Conservation (phyloP, 169 alveolate species). For the Hepatocystis sp. region DNA sequence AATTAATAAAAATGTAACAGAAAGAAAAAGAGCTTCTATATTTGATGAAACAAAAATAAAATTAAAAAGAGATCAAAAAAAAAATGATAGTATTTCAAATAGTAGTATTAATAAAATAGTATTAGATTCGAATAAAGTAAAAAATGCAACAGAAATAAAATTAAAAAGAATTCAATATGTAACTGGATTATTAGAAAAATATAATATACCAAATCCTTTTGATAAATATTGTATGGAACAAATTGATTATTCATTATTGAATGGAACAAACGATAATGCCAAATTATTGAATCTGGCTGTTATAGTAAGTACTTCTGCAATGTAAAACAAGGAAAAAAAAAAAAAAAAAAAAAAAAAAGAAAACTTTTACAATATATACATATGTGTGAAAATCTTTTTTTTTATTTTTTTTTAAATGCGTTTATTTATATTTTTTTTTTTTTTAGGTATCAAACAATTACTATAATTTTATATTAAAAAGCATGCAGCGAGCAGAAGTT, state of each 20-base stretch:
- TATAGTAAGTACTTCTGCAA: slow-evolving; percentile 34
- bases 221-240: slow-evolving; percentile 48
- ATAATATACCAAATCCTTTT: slow-evolving; percentile 68
- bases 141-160: slow-evolving; percentile 68
- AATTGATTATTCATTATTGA: slow-evolving; percentile 49
- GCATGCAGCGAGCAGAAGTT: slow-evolving; percentile 62
- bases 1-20: slow-evolving; percentile 44
- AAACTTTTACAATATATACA: too few relatives aligned
- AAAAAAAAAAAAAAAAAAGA: too few relatives aligned
- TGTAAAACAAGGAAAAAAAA: too few relatives aligned
- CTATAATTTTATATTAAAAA: slow-evolving; percentile 38
- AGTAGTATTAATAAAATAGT: slow-evolving; percentile 42
- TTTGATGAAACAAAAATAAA: slow-evolving; percentile 54
- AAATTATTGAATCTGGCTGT: slow-evolving; percentile 32
- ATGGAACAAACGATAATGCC: slow-evolving; percentile 33
- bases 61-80: slow-evolving; percentile 33
- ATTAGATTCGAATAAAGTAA: slow-evolving; percentile 66
- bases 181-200: slow-evolving; percentile 73
- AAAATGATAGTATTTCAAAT: slow-evolving; percentile 33
- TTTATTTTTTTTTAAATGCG: too few relatives aligned
- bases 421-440: not conserved
- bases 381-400: too few relatives aligned
- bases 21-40: slow-evolving; percentile 71
- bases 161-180: slow-evolving; percentile 66
- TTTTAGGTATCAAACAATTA: slow-evolving; percentile 49